Evolutionary conservation across 805 yeast genomes (phyloP).

Genomic region (Millerozyma acaciae): DNA sequence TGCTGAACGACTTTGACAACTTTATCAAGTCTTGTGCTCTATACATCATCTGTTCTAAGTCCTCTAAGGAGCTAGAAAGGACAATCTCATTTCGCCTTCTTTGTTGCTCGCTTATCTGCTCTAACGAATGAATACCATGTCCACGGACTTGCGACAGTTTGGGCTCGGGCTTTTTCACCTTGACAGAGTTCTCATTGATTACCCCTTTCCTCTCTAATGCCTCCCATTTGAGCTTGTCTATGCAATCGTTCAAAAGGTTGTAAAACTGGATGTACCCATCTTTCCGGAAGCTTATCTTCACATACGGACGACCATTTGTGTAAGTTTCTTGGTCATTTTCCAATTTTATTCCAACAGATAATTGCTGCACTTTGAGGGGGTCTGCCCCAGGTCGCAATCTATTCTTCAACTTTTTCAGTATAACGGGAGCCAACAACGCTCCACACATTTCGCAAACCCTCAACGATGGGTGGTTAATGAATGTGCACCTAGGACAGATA

Average conservation of each 20-base stretch:
- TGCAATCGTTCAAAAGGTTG: constrained; percentile 33
- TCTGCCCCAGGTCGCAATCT: not conserved
- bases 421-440: constrained; percentile 24
- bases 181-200: constrained; percentile 35
- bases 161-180: constrained; percentile 9
- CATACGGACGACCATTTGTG: constrained; percentile 31
- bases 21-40: constrained; percentile 69
- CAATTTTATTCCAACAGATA: constrained; percentile 6
- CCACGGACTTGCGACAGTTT: constrained; percentile 9
- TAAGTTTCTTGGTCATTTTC: constrained; percentile 32
- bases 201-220: constrained; percentile 28
- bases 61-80: constrained; percentile 67
- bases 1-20: constrained; percentile 46
- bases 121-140: constrained; percentile 71
- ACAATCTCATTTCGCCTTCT: constrained; percentile 57
- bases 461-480: constrained; percentile 77
- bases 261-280: constrained; percentile 61
- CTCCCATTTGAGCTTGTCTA: constrained; percentile 54
- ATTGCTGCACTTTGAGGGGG: constrained; percentile 16
- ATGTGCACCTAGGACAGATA: constrained; percentile 61
- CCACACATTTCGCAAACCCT: constrained; percentile 87
- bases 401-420: constrained; percentile 9
- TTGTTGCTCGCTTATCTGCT: constrained; percentile 51
- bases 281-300: constrained; percentile 72
- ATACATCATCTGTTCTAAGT: constrained; percentile 71